Evolutionary conservation across 495 filamentous ascomycete genomes (phyloP).

Genomic region (Penicillium malachiteum): DNA sequence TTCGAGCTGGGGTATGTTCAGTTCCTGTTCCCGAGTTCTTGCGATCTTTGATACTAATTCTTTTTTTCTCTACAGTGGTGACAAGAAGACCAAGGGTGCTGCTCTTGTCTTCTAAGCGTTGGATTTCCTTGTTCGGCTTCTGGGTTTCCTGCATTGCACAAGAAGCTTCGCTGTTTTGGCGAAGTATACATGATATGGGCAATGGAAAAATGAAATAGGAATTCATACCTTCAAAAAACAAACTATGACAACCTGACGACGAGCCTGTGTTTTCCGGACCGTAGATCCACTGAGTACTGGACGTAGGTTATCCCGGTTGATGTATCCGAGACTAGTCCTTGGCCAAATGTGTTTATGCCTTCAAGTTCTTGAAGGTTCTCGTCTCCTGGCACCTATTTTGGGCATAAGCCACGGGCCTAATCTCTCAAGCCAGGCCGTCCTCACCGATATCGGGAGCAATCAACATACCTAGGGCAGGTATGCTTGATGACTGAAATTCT

Average conservation of each 20-base stretch:
- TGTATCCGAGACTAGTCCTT: too few species aligned
- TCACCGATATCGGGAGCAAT: too few species aligned
- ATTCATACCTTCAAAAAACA: constrained; percentile 46
- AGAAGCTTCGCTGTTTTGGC: constrained; percentile 32
- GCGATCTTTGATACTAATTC: constrained; percentile 20
- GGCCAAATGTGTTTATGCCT: too few species aligned
- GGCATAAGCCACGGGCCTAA: too few species aligned
- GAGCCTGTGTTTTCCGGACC: constrained; percentile 19
- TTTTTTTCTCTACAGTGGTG: constrained; percentile 66
- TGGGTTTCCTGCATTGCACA: constrained; percentile 50
- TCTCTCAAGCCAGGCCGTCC: too few species aligned
- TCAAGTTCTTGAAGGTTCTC: too few species aligned
- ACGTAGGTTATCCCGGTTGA: too few species aligned
- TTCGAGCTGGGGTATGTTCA: constrained; percentile 92
- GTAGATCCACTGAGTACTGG: constrained; percentile 2
- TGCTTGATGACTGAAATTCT: too few species aligned
- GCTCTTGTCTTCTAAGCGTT: constrained; percentile 91
- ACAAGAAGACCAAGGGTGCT: constrained; percentile 99
- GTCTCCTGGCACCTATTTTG: too few species aligned
- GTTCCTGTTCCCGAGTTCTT: not conserved
- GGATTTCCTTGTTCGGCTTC: constrained; percentile 50
- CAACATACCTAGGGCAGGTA: too few species aligned
- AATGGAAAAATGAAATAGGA: constrained; percentile 53
- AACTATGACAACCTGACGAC: constrained; percentile 45
- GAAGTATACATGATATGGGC: constrained; percentile 47